Evolutionary conservation across 2,329 filamentous ascomycete genomes (phyloP).

Genomic region (Exophiala lecanii-corni): DNA sequence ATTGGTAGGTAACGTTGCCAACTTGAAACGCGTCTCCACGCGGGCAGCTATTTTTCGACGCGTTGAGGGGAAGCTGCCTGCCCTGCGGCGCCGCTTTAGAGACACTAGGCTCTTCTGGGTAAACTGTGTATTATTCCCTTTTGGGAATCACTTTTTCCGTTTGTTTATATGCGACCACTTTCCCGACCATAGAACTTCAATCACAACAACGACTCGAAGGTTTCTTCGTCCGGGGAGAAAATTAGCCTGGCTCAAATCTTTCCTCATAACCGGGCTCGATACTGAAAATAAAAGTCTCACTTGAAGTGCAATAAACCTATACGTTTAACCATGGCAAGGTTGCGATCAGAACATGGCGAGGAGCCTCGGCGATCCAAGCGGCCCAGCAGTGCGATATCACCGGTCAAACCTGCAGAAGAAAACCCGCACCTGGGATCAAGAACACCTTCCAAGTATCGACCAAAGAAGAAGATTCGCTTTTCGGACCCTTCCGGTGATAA

Average conservation of each 20-base stretch:
- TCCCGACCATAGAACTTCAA: constrained; percentile 10
- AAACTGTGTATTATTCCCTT: constrained; percentile 13
- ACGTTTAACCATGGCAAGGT: constrained; percentile 6
- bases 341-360: constrained; percentile 1
- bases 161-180: constrained; percentile 19
- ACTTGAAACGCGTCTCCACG: neutral
- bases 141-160: neutral
- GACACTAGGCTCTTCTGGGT: constrained; percentile 13
- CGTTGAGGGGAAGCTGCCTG: neutral
- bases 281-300: neutral
- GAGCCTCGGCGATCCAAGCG: constrained; percentile 21
- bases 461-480: constrained; percentile 42
- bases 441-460: constrained; percentile 24
- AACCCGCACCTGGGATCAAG: neutral
- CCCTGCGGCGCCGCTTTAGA: too few species aligned
- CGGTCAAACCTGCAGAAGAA: constrained; percentile 15
- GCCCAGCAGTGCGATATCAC: constrained; percentile 21
- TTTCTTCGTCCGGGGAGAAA: neutral
- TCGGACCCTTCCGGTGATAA: constrained; percentile 35
- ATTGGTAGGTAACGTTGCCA: neutral
- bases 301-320: neutral
- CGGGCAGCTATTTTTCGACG: neutral
- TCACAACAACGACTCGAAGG: neutral
- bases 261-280: neutral
- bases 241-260: neutral